These are phyloP conservation scores for Colletotrichum tanaceti DNA, from an alignment of 2,329 filamentous ascomycete genomes.

Conservation along the genomic window DNA sequence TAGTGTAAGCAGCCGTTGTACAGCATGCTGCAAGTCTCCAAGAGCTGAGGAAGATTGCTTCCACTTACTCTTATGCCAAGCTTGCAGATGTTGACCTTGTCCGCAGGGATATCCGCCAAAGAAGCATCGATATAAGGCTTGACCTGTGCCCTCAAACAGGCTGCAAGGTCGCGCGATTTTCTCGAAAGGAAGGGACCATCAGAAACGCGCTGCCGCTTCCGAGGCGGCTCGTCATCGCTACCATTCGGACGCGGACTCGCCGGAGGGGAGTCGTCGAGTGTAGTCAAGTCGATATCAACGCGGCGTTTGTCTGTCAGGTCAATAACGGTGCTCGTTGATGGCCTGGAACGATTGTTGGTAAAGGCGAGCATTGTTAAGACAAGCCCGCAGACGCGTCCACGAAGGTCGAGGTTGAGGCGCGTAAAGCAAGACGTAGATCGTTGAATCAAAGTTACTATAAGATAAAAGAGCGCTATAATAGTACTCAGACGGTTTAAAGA, in stretches of 20 bases:
- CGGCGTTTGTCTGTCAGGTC: not conserved
- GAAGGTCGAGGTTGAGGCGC: not conserved
- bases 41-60: not conserved
- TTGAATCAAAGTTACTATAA: not conserved
- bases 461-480: conserved; percentile 4
- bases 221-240: conserved; percentile 43
- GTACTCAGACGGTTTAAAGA: not conserved
- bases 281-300: conserved; percentile 45
- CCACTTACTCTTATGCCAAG: conserved; percentile 49
- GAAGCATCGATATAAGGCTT: conserved; percentile 49
- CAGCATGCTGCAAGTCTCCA: not conserved
- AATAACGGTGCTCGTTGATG: not conserved
- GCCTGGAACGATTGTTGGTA: not conserved
- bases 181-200: conserved; percentile 30
- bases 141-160: conserved; percentile 48
- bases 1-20: conserved; percentile 1
- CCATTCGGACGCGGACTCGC: conserved; percentile 14
- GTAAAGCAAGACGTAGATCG: not conserved
- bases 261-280: conserved; percentile 39
- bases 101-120: conserved; percentile 43
- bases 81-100: conserved; percentile 44
- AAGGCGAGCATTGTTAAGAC: not conserved
- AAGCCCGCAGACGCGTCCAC: conserved; percentile 1
- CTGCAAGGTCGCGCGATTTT: conserved; percentile 40
- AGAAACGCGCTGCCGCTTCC: conserved; percentile 49